Evolutionary conservation across 495 filamentous ascomycete genomes (phyloP), one percentile per base, ranked within the genome.

Genomic region (Bathelium albidoporum): DNA sequence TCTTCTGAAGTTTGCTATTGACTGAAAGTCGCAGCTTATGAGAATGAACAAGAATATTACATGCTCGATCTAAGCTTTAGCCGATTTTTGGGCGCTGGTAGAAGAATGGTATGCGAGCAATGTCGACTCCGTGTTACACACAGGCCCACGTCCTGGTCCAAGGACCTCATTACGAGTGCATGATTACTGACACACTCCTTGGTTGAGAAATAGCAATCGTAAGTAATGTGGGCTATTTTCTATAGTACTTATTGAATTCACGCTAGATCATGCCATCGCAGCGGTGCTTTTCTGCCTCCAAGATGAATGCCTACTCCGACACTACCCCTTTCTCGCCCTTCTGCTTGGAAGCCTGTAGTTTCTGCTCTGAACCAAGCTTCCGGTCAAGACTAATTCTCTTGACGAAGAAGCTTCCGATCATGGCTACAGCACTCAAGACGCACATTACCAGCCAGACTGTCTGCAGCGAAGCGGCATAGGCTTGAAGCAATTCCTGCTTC

Each of bases 361-460:
- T 49, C 9, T 49, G 43, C 3, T 49, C 43, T 7, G 43, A 49
- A 3, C 43, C 43, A 20, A 49, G 43, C 3, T 18, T 18, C 18
- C 20, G 9, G 18, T 62, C 59, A 11, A 65, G 16, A 10, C 59
- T 61, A 20, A 32, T 26, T 45, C 63, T 60, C 18, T 44, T n/a
- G 34, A 63, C 44, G 20, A 66, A 32, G 9, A 66, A 41, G 29
- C 20, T 49, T 20, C 58, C 2, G n/a, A n/a, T 12, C 3, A 58
- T n/a, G 9, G 60, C 63, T 16, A 65, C 24, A 1, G 12, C 41
- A 14, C 39, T 41, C n/a, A 66, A 60, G 12, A 61, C 60, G 29
- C 10, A 9, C 55, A 59, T 4, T 2, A 59, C 55, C 20, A 7
- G 10, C 26, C 26, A 34, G 26, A 31, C 32, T 4, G 5, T 59